These are phyloP conservation scores for Lentinus brumalis DNA, from an alignment of 768 basidiomycete genomes.

Conservation along the genomic window DNA sequence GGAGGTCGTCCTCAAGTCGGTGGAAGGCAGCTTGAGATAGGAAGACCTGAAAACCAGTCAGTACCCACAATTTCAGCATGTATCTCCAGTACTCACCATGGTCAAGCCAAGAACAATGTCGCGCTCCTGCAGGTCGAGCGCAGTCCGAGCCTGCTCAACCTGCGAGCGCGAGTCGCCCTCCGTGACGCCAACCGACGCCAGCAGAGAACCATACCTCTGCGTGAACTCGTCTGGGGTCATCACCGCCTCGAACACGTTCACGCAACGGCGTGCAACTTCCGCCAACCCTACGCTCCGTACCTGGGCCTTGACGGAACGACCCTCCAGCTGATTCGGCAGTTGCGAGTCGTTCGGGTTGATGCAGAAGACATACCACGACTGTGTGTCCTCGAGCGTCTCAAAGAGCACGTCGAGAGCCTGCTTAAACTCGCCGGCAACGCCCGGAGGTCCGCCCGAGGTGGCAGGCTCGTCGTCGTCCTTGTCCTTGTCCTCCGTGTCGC, in stretches of 20 bases:
- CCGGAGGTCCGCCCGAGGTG: slow-evolving; percentile 49
- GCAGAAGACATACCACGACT: slow-evolving; percentile 91
- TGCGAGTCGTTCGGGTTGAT: slow-evolving; percentile 95
- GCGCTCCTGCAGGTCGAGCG: slow-evolving; percentile 59
- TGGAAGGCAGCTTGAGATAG: slow-evolving; percentile 86
- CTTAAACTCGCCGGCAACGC: slow-evolving; percentile 88
- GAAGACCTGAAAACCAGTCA: slow-evolving; percentile 66
- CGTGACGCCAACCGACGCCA: slow-evolving; percentile 56
- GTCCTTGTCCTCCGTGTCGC: slow-evolving; percentile 48
- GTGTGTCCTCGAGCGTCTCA: slow-evolving; percentile 85
- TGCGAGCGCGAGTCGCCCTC: slow-evolving; percentile 63
- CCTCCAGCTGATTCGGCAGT: slow-evolving; percentile 91
- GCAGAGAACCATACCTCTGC: slow-evolving; percentile 73
- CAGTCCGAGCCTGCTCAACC: slow-evolving; percentile 57
- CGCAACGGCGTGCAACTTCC: slow-evolving; percentile 71
- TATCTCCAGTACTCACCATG: slow-evolving; percentile 57
- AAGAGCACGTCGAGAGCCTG: slow-evolving; percentile 84
- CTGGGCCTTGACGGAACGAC: slow-evolving; percentile 89
- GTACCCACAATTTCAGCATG: not conserved
- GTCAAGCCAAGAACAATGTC: slow-evolving; percentile 83
- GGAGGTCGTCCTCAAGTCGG: slow-evolving; percentile 82
- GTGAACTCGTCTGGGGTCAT: slow-evolving; percentile 88
- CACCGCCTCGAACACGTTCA: slow-evolving; percentile 76
- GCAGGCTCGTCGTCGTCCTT: slow-evolving; percentile 46
- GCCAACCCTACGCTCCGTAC: slow-evolving; percentile 78